These are phyloP conservation scores for Seiridium unicorne DNA, from an alignment of 2,329 filamentous ascomycete species.

Conservation along the genomic window DNA sequence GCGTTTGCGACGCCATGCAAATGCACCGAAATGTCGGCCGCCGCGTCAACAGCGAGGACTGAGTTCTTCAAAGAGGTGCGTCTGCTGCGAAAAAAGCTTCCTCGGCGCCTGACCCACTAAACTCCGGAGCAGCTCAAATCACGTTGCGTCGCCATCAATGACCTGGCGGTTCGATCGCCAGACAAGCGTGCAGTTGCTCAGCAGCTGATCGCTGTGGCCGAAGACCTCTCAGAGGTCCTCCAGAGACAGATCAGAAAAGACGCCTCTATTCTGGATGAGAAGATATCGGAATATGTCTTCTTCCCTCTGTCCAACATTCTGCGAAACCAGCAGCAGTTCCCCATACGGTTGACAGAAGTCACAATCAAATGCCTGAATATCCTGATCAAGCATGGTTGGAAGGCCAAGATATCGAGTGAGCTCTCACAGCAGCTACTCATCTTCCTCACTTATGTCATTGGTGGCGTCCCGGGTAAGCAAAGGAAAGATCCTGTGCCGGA, in stretches of 20 bases:
- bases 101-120: slow-evolving; percentile 8
- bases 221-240: slow-evolving; percentile 45
- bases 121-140: slow-evolving; percentile 54
- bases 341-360: slow-evolving; percentile 71
- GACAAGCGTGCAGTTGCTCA: slow-evolving; percentile 39
- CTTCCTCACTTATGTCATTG: slow-evolving; percentile 77
- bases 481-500: slow-evolving; percentile 55
- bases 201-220: slow-evolving; percentile 43
- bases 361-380: slow-evolving; percentile 73
- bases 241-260: slow-evolving; percentile 41
- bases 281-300: slow-evolving; percentile 91
- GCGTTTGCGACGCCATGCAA: neutral
- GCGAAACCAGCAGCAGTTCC: slow-evolving; percentile 69
- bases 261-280: slow-evolving; percentile 64
- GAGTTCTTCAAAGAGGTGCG: slow-evolving; percentile 30
- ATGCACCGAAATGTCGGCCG: slow-evolving; percentile 19
- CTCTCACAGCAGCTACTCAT: slow-evolving; percentile 84
- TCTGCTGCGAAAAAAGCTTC: neutral
- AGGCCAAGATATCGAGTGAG: slow-evolving; percentile 64
- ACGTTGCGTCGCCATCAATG: slow-evolving; percentile 58
- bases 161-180: slow-evolving; percentile 49
- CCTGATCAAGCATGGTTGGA: slow-evolving; percentile 79
- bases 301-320: slow-evolving; percentile 89
- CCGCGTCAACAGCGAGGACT: slow-evolving; percentile 21
- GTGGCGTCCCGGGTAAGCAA: slow-evolving; percentile 62